Percentiles rank a stretch among this genome's conserved stretches.
These are phyloP conservation scores for Globisporangium emineosum DNA, from an alignment of 352 stramenopile genomes.

Conservation along the genomic window DNA sequence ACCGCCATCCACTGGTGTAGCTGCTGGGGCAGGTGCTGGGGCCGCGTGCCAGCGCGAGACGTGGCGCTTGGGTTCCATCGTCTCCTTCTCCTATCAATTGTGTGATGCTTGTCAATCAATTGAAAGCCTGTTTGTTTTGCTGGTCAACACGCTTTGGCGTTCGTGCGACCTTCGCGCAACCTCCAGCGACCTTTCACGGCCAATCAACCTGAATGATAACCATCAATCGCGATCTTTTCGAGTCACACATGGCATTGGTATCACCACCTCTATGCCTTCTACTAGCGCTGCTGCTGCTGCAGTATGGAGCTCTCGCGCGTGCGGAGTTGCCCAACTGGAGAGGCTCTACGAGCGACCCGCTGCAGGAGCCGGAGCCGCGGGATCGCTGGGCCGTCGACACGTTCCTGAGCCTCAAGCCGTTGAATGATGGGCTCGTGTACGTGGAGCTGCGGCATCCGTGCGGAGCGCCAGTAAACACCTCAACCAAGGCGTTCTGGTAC, in stretches of 20 bases:
- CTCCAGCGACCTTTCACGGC: not conserved
- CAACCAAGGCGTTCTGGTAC: not conserved
- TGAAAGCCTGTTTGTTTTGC: conserved; percentile 1
- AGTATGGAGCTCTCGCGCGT: no score
- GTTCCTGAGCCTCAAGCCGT: not conserved
- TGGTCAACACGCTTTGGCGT: conserved; percentile 7
- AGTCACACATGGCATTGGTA: not conserved
- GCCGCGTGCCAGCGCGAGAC: conserved; percentile 30
- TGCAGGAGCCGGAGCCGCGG: not conserved
- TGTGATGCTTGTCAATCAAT: conserved; percentile 1
- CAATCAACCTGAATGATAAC: not conserved
- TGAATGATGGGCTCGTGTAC: not conserved
- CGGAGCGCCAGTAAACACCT: not conserved
- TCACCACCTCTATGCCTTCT: not conserved
- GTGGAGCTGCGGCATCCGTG: not conserved
- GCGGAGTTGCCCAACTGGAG: no score
- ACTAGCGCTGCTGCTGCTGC: not conserved
- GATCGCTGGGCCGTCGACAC: not conserved
- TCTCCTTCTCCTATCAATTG: not conserved
- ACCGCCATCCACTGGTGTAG: not conserved
- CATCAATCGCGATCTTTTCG: not conserved
- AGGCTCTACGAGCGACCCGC: not conserved
- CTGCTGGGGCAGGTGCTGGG: not conserved
- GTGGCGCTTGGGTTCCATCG: conserved; percentile 25
- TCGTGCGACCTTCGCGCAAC: conserved; percentile 15